These are phyloP conservation scores for Pachysandra terminalis DNA, from an alignment of 164 flowering plant genomes.

Conservation along the genomic window DNA sequence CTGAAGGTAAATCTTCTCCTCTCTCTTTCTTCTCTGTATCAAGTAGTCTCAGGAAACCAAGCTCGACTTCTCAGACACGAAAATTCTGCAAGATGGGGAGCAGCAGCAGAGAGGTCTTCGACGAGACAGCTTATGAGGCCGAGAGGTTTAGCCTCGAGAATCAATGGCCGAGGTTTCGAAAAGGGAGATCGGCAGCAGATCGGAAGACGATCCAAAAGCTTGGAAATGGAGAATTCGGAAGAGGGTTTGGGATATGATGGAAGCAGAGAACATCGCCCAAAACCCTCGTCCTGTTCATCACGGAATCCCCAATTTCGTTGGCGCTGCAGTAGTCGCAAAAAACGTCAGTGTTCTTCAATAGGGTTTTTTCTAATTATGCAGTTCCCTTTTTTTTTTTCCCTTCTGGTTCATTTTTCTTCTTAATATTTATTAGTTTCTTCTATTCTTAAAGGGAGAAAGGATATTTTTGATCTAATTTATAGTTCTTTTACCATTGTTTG, in stretches of 20 bases:
- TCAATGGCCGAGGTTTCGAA: slow-evolving; percentile 61
- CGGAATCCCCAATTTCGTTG: slow-evolving; percentile 81
- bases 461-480: too few relatives aligned
- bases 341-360: slow-evolving; percentile 29
- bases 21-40: not conserved
- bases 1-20: not conserved
- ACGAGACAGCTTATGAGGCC: slow-evolving; percentile 65
- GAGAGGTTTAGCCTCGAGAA: slow-evolving; percentile 55
- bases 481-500: not conserved
- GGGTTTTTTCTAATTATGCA: not conserved
- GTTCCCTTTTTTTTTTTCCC: too few relatives aligned
- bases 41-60: not conserved
- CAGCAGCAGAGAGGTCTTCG: slow-evolving; percentile 28
- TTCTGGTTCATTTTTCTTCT: too few relatives aligned
- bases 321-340: slow-evolving; percentile 61
- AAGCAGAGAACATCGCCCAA: slow-evolving; percentile 64
- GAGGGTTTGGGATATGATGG: slow-evolving; percentile 87
- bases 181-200: slow-evolving; percentile 22
- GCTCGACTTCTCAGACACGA: slow-evolving; percentile 5
- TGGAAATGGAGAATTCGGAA: slow-evolving; percentile 92
- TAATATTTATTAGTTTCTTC: too few relatives aligned
- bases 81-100: slow-evolving; percentile 18
- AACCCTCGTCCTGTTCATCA: slow-evolving; percentile 92
- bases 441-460: too few relatives aligned
- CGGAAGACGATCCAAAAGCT: slow-evolving; percentile 54